Conservation (phyloP, 306 rosid species). For the Prunus mira region DNA sequence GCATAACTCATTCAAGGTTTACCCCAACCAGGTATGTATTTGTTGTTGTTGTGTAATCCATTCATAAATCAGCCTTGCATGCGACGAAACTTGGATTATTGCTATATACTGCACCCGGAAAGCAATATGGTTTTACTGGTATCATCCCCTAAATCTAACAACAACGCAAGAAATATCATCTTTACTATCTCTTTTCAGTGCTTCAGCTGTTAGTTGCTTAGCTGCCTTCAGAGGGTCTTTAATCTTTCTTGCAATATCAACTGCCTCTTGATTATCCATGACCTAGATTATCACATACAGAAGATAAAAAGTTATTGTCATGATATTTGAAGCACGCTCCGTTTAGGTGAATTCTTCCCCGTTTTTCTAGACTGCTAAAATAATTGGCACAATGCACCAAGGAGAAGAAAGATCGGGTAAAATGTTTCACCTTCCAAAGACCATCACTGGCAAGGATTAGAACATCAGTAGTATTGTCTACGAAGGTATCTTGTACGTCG, state of each 20-base stretch:
- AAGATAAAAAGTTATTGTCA: background rate
- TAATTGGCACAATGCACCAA: background rate
- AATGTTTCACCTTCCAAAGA: constrained; percentile 77
- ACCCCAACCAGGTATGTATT: constrained; percentile 33
- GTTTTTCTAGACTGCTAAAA: background rate
- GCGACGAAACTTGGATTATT: constrained; percentile 36
- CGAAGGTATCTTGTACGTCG: constrained; percentile 34
- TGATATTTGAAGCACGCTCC: background rate
- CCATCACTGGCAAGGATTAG: constrained; percentile 90
- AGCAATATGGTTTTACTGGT: constrained; percentile 24
- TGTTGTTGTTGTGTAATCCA: constrained; percentile 25
- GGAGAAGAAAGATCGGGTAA: background rate
- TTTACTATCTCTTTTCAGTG: constrained; percentile 77
- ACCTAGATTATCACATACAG: constrained; percentile 53
- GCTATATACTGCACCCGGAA: constrained; percentile 33
- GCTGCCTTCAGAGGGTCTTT: constrained; percentile 77
- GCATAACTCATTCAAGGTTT: constrained; percentile 18
- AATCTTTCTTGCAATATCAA: constrained; percentile 69
- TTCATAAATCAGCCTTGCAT: constrained; percentile 24
- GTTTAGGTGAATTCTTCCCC: background rate
- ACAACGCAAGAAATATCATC: constrained; percentile 90
- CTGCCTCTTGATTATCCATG: constrained; percentile 84
- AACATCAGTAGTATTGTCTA: constrained; percentile 51
- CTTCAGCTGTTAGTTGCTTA: constrained; percentile 70
- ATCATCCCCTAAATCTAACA: constrained; percentile 61